Evolutionary conservation across 1,284 basidiomycete genomes (phyloP), one percentile per base, ranked within the genome.

Genomic region (Mrakiaceae sp.): DNA sequence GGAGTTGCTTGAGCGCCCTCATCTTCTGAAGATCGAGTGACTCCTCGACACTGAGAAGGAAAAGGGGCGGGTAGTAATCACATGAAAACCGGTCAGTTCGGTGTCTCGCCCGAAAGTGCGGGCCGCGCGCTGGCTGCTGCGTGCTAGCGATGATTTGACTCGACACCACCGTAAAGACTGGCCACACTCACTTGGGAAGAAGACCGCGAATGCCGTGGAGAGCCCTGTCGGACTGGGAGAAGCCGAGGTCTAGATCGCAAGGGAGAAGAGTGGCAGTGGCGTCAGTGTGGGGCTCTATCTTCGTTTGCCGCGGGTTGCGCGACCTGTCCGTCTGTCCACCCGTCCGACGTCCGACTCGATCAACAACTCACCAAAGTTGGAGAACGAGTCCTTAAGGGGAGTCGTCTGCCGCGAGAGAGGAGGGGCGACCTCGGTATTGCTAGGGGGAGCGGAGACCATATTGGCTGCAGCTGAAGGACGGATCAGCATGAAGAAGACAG

Each of bases 1-100:
- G 42, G 16, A 64, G 52, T 49, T 64, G 63, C 42, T 16, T 12
- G 82, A 84, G 63, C 87, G 85, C 42, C 79, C 68, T 57, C n/a
- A 27, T 44, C 16, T 42, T 52, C 60, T 65, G 59, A 4, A 16
- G 42, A 2, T 6, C 53, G 16, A 65, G 43, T 0, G 54, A 50
- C 56, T 65, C 64, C 46, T 52, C 48, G 8, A 54, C 63, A 50
- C 63, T 64, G 58, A 1, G n/a, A 27, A 43, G 12, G 46, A 44
- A 4, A n/a, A 61, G 10, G 10, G 39, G 39, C n/a, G 27, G n/a
- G 44, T 9, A 47, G 11, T 7, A 14, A 16, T 4, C 49, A 6
- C 7, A 50, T 49, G 48, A 40, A 11, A 9, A 9, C 14, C 40
- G 42, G 16, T 49, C 46, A 48, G 53, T 39, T 54, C n/a, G 46